A percentile compares a stretch with the other conserved stretches of the same genome.
phyloP scores from a whole-genome alignment of 805 yeast genomes.

The Candida anglica region DNA sequence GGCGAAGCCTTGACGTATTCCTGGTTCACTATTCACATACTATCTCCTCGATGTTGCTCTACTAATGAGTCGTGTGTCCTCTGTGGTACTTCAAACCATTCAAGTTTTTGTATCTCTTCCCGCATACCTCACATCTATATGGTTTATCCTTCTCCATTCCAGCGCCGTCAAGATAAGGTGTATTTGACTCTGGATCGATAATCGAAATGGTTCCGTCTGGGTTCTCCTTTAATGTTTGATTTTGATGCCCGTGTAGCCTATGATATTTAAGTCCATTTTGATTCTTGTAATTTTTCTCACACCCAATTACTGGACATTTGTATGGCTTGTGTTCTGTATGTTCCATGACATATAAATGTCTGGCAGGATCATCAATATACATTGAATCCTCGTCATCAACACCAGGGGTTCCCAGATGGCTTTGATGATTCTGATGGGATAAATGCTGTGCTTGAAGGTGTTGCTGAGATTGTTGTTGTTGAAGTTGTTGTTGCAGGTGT shows the following conservation, averaged over 20 bases:
- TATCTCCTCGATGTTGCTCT: too few relatives aligned
- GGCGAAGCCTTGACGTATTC: too few relatives aligned
- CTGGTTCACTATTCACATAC: too few relatives aligned
- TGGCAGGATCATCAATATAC: conserved; percentile 95
- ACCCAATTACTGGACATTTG: conserved; percentile 96
- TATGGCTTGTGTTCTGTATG: conserved; percentile 90
- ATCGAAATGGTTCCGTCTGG: conserved; percentile 91
- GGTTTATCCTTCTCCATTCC: conserved; percentile 98
- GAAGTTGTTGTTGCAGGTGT: conserved; percentile 11
- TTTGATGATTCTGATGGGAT: not conserved
- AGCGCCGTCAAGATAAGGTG: conserved; percentile 90
- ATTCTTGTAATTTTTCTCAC: conserved; percentile 95
- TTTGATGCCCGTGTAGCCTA: conserved; percentile 93
- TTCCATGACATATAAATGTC: conserved; percentile 89
- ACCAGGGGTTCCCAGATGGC: conserved; percentile 18
- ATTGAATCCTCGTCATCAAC: conserved; percentile 66
- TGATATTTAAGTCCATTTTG: conserved; percentile 97
- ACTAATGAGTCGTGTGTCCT: conserved; percentile 97
- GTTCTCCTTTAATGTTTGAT: conserved; percentile 84
- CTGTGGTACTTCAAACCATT: conserved; percentile 96
- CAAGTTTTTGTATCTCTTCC: conserved; percentile 91
- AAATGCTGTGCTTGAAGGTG: conserved; percentile 10
- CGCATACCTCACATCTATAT: conserved; percentile 96
- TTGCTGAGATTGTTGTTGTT: conserved; percentile 7
- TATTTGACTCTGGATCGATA: conserved; percentile 84